Conservation (phyloP, 768 basidiomycete genomes). For the Lentinula guzmanii region DNA sequence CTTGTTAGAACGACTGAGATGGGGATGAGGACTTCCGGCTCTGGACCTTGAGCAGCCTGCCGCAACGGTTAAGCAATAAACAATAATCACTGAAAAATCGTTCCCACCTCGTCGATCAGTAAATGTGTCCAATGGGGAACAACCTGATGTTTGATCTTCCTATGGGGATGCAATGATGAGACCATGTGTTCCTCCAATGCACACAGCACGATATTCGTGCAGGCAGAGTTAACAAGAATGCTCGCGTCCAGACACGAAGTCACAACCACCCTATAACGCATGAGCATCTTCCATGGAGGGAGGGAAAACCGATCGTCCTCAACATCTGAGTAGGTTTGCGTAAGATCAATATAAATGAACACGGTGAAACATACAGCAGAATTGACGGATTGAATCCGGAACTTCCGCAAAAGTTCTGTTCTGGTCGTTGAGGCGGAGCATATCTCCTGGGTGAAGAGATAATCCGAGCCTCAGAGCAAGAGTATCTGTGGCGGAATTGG, state of each 20-base stretch:
- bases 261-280: constrained; percentile 41
- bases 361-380: constrained; percentile 32
- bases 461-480: constrained; percentile 33
- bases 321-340: constrained; percentile 24
- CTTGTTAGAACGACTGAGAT: constrained; percentile 37
- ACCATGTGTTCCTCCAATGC: constrained; percentile 32
- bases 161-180: constrained; percentile 32
- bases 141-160: constrained; percentile 18
- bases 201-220: constrained; percentile 35
- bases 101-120: constrained; percentile 40
- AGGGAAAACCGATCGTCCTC: constrained; percentile 40
- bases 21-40: constrained; percentile 43
- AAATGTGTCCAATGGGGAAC: constrained; percentile 47
- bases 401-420: constrained; percentile 48
- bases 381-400: constrained; percentile 35
- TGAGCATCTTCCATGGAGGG: constrained; percentile 39
- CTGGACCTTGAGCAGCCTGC: constrained; percentile 48
- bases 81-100: not conserved
- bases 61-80: not conserved
- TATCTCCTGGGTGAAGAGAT: constrained; percentile 32
- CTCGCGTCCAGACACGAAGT: constrained; percentile 41
- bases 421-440: constrained; percentile 42
- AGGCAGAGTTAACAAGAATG: constrained; percentile 37
- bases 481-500: constrained; percentile 46
- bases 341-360: not conserved